These are phyloP conservation scores for Spinellus fusiger DNA, from an alignment of 192 early-diverging fungal species.

Conservation along the genomic window DNA sequence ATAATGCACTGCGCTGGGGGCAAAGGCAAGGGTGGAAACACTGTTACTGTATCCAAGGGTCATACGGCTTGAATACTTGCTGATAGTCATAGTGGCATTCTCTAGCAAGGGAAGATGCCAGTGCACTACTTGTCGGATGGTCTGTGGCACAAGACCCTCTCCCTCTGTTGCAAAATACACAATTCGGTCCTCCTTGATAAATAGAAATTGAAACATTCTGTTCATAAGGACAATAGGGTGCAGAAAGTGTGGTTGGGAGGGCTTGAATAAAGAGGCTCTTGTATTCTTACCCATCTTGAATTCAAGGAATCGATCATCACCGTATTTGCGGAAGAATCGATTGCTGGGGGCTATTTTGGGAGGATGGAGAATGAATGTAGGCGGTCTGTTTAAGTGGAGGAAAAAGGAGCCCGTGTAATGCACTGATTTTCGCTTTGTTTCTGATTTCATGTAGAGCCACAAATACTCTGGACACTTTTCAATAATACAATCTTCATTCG, in stretches of 20 bases:
- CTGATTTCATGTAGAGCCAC: background rate
- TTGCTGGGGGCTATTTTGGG: conserved; percentile 16
- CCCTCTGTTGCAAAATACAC: conserved; percentile 32
- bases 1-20: conserved; percentile 14
- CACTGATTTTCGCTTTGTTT: background rate
- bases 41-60: conserved; percentile 30
- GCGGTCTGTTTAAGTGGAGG: background rate
- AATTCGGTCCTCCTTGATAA: conserved; percentile 18
- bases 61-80: conserved; percentile 28
- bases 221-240: conserved; percentile 19
- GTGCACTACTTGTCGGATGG: conserved; percentile 20
- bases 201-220: conserved; percentile 24
- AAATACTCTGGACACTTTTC: background rate
- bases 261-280: background rate
- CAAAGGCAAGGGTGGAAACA: conserved; percentile 16
- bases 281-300: conserved; percentile 6
- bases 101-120: conserved; percentile 25
- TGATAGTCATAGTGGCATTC: conserved; percentile 17
- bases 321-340: conserved; percentile 27
- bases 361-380: conserved; percentile 4
- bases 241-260: background rate
- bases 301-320: conserved; percentile 22
- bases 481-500: background rate
- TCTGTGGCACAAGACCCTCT: background rate
- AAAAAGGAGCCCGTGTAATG: background rate